Evolutionary conservation across 2,329 filamentous ascomycete species (phyloP).

Genomic region (Curvularia sp.): DNA sequence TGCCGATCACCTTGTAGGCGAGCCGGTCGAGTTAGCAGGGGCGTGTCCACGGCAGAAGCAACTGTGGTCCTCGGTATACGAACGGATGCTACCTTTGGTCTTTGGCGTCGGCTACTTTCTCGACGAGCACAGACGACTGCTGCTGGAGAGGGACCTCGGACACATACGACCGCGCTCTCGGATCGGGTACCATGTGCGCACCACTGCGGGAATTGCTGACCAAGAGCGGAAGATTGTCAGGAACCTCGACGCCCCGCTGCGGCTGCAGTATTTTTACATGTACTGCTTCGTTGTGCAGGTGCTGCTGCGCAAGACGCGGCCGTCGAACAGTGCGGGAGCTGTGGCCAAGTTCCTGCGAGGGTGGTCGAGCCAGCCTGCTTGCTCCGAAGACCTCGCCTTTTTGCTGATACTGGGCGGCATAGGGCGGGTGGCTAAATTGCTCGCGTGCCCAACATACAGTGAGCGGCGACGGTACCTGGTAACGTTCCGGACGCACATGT

Average conservation of each 20-base stretch:
- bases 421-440: constrained; percentile 45
- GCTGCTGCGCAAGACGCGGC: constrained; percentile 42
- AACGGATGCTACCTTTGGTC: constrained; percentile 48
- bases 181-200: constrained; percentile 48
- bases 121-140: constrained; percentile 44
- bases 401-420: constrained; percentile 48
- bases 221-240: constrained; percentile 42
- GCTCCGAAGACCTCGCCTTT: constrained; percentile 48
- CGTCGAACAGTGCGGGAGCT: constrained; percentile 38
- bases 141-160: constrained; percentile 45
- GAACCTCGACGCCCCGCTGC: constrained; percentile 41
- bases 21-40: constrained; percentile 32
- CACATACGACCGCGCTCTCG: constrained; percentile 43
- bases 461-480: constrained; percentile 44
- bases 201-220: constrained; percentile 37
- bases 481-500: constrained; percentile 46
- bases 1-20: constrained; percentile 42
- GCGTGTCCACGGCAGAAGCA: constrained; percentile 38
- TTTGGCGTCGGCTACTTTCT: constrained; percentile 50
- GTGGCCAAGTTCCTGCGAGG: constrained; percentile 43
- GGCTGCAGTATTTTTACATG: constrained; percentile 50
- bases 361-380: constrained; percentile 44
- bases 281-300: constrained; percentile 50
- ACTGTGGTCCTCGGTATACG: constrained; percentile 47
- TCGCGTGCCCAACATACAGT: constrained; percentile 42